Base-by-base conservation (phyloP, 768 basidiomycete genomes). In the Floccularia luteovirens region DNA sequence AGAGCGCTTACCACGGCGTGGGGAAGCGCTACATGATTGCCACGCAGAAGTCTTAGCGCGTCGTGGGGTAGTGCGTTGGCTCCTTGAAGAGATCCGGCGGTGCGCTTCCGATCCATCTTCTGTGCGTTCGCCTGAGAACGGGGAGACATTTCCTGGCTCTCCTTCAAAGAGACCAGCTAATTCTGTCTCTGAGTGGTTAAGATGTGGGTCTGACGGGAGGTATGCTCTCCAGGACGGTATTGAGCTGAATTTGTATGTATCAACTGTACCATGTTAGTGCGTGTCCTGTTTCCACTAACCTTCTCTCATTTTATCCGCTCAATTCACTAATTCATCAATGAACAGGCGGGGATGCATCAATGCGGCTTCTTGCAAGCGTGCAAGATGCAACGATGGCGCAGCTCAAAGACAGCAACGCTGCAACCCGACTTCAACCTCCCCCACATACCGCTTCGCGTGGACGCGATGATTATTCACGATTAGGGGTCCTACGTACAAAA, bases 11-110 rank as follows among this genome's bases (percentile, higher is more conserved):
- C 79, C 90, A 0, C 49, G 58, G 4, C 64, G 67, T 21, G 93
- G 93, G 0, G 90, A 94, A 51, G 71, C 78, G 1, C 47, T 96
- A 13, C 90, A 93, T 51, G 93, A 96, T 52, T 82, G 75, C 38
- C 93, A 97, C 57, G 93, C 93, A 7, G 93, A 97, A 59, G 75
- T 93, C 16, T 67, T 96, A n/a, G 90, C 90, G 1, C 74, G 90
- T 14, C 70, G 93, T 22, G 81, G 82, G 6, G 78, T 83, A 0
- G 55, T 82, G 31, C 71, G 81, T 19, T 97, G 90, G 90, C 63
- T 90, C 34, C 57, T 91, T 23, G 77, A 83, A 42, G 88, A 96
- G 57, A 66, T 82, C 12, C 45, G 51, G 6, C 69, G 75, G 20
- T 56, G 50, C 31, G 24, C 46, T 37, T 45, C 44, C 45, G 51